Evolutionary conservation across 495 filamentous ascomycete genomes (phyloP), one percentile per base, ranked within the genome.

Genomic region (Astrothelium subdiscretum): DNA sequence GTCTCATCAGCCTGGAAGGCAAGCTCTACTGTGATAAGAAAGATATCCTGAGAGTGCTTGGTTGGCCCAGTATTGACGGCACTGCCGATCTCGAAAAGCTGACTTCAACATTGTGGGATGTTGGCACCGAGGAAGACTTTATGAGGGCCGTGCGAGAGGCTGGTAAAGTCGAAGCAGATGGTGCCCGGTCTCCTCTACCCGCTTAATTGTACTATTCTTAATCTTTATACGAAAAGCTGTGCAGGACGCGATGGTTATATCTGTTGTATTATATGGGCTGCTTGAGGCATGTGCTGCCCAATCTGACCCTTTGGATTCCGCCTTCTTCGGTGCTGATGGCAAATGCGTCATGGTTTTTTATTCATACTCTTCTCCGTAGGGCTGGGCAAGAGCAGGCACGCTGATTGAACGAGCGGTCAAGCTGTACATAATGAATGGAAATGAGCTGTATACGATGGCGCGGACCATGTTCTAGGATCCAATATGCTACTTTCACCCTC

Each of bases 131-230:
- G 61, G 87, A 92, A 61, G 79, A 79, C 0, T 91, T 91, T 72
- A 87, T 92, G 77, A 69, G 72, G 29, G 76, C 75, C 54, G 82
- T 92, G n/a, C 76, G 86, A 63, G 80, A 77, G 20, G 87, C 87
- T 13, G 87, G 88, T 35, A 91, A 88, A 71, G 84, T 81, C 24
- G 48, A 54, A 15, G 48, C 48, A 10, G 48, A 54, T 29, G 48
- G 48, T 4, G 4, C 48, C 6, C 48, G 48, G 8, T 54, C 48
- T 12, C 48, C 48, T 29, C 24, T 54, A 2, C 48, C 48, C 20
- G 24, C 24, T 54, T 54, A 29, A 54, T 54, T 29, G 24, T 29
- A 54, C 5, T 27, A 27, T 54, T 54, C 22, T 54, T 54, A 27
- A 26, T n/a, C 20, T 54, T 54, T 24, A 0, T 8, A 29, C 5